phyloP scores from a whole-genome alignment of 1,284 basidiomycete genomes.

The Omphalotus olearius region DNA sequence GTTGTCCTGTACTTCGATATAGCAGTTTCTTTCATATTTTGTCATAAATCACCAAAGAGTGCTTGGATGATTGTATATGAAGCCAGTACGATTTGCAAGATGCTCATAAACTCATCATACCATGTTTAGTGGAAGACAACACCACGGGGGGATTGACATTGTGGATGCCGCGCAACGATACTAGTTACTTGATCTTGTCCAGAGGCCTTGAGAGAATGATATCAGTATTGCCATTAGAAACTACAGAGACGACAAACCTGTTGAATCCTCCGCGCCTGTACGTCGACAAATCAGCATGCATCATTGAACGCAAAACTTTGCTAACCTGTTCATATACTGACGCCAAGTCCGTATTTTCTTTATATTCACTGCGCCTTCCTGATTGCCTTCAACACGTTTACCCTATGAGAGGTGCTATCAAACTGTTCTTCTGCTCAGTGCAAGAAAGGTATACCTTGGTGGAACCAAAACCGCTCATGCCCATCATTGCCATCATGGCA shows the following conservation, averaged over 20 bases:
- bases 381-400: constrained; percentile 77
- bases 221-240: constrained; percentile 1
- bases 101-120: no score
- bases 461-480: constrained; percentile 81
- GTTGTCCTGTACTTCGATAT: background rate
- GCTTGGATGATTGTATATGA: no score
- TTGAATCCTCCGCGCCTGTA: constrained; percentile 88
- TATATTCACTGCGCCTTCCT: constrained; percentile 69
- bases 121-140: no score
- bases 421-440: background rate
- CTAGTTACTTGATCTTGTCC: constrained; percentile 47
- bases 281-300: constrained; percentile 10
- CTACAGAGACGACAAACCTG: constrained; percentile 43
- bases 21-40: background rate
- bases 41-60: no score
- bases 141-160: no score
- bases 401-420: constrained; percentile 41
- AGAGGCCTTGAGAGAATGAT: constrained; percentile 39
- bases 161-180: no score
- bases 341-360: constrained; percentile 94
- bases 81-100: no score
- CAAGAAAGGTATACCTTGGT: constrained; percentile 67
- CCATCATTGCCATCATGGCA: constrained; percentile 90
- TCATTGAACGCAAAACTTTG: constrained; percentile 6
- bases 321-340: constrained; percentile 91